Conservation (phyloP, 768 basidiomycete genomes). For the Termitomyces sp. region DNA sequence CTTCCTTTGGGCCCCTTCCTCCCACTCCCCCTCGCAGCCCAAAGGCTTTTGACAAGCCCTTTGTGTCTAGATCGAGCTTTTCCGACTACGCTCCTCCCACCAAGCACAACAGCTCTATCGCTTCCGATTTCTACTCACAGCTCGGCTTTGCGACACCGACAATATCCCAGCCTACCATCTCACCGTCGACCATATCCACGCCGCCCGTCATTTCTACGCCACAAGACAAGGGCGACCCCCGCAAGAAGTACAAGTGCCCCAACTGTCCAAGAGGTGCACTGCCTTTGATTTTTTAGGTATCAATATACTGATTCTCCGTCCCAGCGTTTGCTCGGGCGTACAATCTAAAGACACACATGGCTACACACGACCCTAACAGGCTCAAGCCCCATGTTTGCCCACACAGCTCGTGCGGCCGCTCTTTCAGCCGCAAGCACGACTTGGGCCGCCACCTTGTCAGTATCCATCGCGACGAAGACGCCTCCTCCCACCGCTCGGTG, state of each 20-base stretch:
- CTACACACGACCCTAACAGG: slow-evolving; percentile 91
- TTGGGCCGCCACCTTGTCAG: slow-evolving; percentile 85
- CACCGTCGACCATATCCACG: slow-evolving; percentile 52
- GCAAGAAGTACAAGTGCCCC: slow-evolving; percentile 76
- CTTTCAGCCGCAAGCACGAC: slow-evolving; percentile 94
- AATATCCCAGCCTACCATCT: slow-evolving; percentile 42
- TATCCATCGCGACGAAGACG: slow-evolving; percentile 75
- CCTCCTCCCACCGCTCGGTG: slow-evolving; percentile 35
- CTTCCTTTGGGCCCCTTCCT: slow-evolving; percentile 54
- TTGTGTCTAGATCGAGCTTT: slow-evolving; percentile 44
- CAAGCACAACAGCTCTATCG: slow-evolving; percentile 33
- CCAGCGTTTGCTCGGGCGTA: slow-evolving; percentile 89
- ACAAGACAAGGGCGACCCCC: slow-evolving; percentile 51
- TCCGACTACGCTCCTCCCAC: slow-evolving; percentile 61
- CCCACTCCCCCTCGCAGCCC: slow-evolving; percentile 57
- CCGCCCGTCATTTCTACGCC: slow-evolving; percentile 39
- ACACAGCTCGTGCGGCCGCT: slow-evolving; percentile 80
- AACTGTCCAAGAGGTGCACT: slow-evolving; percentile 67
- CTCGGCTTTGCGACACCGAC: slow-evolving; percentile 37
- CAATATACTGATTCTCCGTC: slow-evolving; percentile 10
- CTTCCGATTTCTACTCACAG: slow-evolving; percentile 45
- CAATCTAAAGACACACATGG: slow-evolving; percentile 94
- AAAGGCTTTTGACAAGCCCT: slow-evolving; percentile 28
- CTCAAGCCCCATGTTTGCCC: slow-evolving; percentile 88
- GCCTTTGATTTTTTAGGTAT: neutral